A percentile compares a stretch with the other conserved stretches of the same genome.
phyloP scores from a whole-genome alignment of 2,329 filamentous ascomycete genomes.

The Penicillium sp. region DNA sequence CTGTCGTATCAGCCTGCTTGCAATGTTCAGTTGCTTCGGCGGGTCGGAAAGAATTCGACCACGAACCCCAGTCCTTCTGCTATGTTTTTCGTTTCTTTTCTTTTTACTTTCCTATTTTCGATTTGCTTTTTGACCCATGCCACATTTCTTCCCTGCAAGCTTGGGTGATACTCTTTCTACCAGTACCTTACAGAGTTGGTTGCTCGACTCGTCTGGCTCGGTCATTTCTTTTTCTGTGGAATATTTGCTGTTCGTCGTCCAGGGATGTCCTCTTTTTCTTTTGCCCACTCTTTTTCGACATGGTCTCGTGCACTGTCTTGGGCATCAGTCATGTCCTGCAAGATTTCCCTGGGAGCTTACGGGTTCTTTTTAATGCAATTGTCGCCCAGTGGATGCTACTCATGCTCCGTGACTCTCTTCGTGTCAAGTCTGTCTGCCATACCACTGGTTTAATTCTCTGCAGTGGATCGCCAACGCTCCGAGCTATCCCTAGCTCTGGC shows the following conservation, averaged over 20 bases:
- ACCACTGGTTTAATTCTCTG: conserved; percentile 10
- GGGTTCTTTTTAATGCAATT: conserved; percentile 26
- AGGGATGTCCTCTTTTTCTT: conserved; percentile 27
- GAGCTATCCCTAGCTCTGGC: background rate
- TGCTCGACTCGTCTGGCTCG: conserved; percentile 19
- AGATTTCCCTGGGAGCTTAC: conserved; percentile 15
- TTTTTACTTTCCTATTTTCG: conserved; percentile 17
- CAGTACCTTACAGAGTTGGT: conserved; percentile 28
- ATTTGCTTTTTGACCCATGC: conserved; percentile 15
- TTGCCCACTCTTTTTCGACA: conserved; percentile 25
- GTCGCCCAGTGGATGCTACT: conserved; percentile 18
- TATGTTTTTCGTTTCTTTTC: conserved; percentile 6
- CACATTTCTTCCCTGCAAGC: conserved; percentile 17
- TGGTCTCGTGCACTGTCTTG: conserved; percentile 31
- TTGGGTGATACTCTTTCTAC: conserved; percentile 18
- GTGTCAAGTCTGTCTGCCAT: background rate
- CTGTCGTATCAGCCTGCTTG: conserved; percentile 25
- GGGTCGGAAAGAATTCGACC: conserved; percentile 24
- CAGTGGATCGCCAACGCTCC: background rate
- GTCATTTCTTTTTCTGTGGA: conserved; percentile 27
- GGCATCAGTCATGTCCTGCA: conserved; percentile 24
- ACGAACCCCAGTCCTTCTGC: conserved; percentile 22
- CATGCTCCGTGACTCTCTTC: conserved; percentile 4
- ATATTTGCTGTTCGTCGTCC: conserved; percentile 26
- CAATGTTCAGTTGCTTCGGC: conserved; percentile 18